A percentile compares a stretch with the other conserved stretches of the same genome.
Conservation (phyloP, 352 stramenopile species). For the Globisporangium uncinulatum region DNA sequence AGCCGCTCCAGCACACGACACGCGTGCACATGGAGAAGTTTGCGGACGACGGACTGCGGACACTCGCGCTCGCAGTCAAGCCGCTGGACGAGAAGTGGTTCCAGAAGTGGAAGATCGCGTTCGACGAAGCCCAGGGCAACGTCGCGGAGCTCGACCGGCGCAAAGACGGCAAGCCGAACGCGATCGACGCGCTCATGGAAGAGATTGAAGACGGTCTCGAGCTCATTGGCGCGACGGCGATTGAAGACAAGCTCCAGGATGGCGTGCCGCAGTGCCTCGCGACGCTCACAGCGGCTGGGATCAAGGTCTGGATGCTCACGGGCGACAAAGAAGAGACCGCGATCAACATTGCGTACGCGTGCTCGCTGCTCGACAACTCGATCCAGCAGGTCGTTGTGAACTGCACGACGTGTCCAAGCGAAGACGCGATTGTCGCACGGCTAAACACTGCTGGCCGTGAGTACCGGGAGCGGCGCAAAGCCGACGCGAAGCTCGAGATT, state of each 20-base stretch:
- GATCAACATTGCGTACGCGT: conserved; percentile 93
- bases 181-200: conserved; percentile 66
- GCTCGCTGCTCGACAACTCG: conserved; percentile 81
- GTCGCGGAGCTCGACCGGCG: conserved; percentile 80
- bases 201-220: conserved; percentile 81
- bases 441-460: conserved; percentile 24
- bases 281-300: conserved; percentile 78
- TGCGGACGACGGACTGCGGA: conserved; percentile 78
- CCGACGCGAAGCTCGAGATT: conserved; percentile 34
- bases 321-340: conserved; percentile 93
- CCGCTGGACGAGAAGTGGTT: conserved; percentile 56
- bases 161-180: conserved; percentile 55
- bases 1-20: conserved; percentile 53
- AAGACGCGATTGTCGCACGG: conserved; percentile 32
- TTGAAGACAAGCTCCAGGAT: conserved; percentile 93
- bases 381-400: conserved; percentile 80
- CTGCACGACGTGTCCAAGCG: conserved; percentile 50
- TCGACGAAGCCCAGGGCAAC: conserved; percentile 57
- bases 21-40: conserved; percentile 66
- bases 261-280: conserved; percentile 85
- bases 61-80: conserved; percentile 70
- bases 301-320: conserved; percentile 93
- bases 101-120: conserved; percentile 50
- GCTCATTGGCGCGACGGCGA: conserved; percentile 86
- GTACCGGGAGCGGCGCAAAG: conserved; percentile 4